Evolutionary conservation across 2,329 filamentous ascomycete species (phyloP), one percentile per base, ranked within the genome.

Genomic region (Truncatella angustata): DNA sequence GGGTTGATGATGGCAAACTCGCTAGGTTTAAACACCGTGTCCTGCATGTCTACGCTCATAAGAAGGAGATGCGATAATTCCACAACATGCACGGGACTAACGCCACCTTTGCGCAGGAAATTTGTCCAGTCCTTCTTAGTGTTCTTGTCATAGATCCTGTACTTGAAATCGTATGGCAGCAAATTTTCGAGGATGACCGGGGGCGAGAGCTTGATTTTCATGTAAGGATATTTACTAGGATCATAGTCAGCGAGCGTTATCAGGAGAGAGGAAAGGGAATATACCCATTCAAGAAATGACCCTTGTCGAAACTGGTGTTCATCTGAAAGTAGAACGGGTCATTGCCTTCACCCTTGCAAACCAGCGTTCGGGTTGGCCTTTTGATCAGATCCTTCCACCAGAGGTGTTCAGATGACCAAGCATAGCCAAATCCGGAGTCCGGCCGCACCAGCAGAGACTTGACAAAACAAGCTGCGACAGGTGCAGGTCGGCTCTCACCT

Each of bases 91-190:
- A 99, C 92, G 1, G 95, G 95, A 67, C 94, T 99, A 52, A 97
- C 87, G 12, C 95, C 95, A 23, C 95, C 94, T 70, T 97, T 97
- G 52, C 94, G 85, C 43, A 99, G 75, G 73, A 99, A 99, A 68
- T 99, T 99, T 4, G 91, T 95, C 94, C 94, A 99, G 67, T 99
- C 94, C 67, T 95, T 96, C 77, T 93, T 95, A 0, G 92, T 97
- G 68, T 96, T 95, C 74, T 95, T 97, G 75, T 99, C 94, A 65
- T 97, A 99, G 51, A 99, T 97, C 51, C 93, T 86, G 69, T 99
- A 99, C 71, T 99, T 97, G 83, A 99, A 99, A 70, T 99, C 94
- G 66, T 94, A 97, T 0, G 94, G 94, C 34, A 99, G 74, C 39
- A 99, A 75, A 59, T 99, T 99, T 69, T 99, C 93, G 4, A 99